phyloP scores from a whole-genome alignment of 805 yeast genomes.

The Teunomyces pallodes region DNA sequence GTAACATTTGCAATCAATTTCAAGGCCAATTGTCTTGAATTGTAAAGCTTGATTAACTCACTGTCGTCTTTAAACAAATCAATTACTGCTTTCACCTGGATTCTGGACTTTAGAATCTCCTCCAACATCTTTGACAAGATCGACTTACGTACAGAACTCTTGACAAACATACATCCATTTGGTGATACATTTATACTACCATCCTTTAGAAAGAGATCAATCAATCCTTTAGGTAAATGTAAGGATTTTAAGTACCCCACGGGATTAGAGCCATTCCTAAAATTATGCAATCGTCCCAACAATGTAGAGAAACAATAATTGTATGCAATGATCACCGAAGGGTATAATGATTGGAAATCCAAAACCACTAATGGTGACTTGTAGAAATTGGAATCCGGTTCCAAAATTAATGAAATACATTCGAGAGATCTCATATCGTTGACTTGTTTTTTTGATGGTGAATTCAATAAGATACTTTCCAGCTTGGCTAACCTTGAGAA shows the following conservation, averaged over 20 bases:
- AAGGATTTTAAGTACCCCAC: slow-evolving; percentile 53
- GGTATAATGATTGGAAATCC: slow-evolving; percentile 92
- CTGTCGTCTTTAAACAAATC: slow-evolving; percentile 44
- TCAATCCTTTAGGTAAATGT: slow-evolving; percentile 51
- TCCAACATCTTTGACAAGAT: slow-evolving; percentile 78
- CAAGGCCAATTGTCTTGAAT: slow-evolving; percentile 80
- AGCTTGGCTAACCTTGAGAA: slow-evolving; percentile 70
- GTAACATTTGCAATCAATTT: slow-evolving; percentile 93
- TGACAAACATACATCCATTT: slow-evolving; percentile 80
- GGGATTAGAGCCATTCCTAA: slow-evolving; percentile 44
- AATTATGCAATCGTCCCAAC: slow-evolving; percentile 59
- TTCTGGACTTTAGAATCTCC: slow-evolving; percentile 77
- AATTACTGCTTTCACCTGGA: slow-evolving; percentile 77
- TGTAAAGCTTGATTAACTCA: slow-evolving; percentile 54
- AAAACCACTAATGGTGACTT: slow-evolving; percentile 86
- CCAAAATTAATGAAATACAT: slow-evolving; percentile 88
- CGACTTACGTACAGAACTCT: slow-evolving; percentile 64
- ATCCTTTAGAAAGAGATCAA: slow-evolving; percentile 51
- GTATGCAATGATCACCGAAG: slow-evolving; percentile 87
- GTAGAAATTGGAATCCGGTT: slow-evolving; percentile 81
- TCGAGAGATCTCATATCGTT: slow-evolving; percentile 83
- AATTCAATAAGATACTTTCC: slow-evolving; percentile 67
- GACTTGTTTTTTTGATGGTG: slow-evolving; percentile 81
- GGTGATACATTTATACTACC: slow-evolving; percentile 66
- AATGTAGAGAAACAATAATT: slow-evolving; percentile 82